Base-by-base conservation (phyloP, 192 early-diverging fungal genomes). In the Gigaspora rosea region DNA sequence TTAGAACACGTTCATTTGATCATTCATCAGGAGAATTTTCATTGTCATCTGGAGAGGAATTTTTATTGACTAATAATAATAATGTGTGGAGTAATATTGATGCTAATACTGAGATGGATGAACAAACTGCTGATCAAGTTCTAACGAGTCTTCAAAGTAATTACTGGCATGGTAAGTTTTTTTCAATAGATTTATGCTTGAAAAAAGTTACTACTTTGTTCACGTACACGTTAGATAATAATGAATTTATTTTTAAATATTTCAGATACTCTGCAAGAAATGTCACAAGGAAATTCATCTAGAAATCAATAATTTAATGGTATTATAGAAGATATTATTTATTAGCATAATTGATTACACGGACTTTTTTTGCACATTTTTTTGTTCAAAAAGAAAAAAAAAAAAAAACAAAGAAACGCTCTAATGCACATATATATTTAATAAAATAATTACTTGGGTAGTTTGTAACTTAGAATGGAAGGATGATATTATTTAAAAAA, bases 101-200 rank as follows among this genome's bases (percentile, higher is more conserved):
- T 61, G 57, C 71, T 35, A 78, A 74, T 59, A n/a, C 33, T 51
- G 78, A 78, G 22, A 78, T 78, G 78, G 71, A 78, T 35, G 78
- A 78, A 59, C 71, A 50, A 50, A 78, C 70, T n/a, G 78, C 78
- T 9, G 59, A 75, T 61, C 52, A 74, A n/a, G 11, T 78, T 15
- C 36, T 78, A 20, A 72, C 58, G 16, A 66, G 32, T 32, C 52
- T 78, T 32, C 69, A 78, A 33, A 73, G 59, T 52, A 73, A 73
- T 22, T 20, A 77, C 13, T 78, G 78, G 78, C 78, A 78, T 71
- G 71, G 78, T 78, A 78, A 74, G 72, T 16, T 8, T 13, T 51
- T 33, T n/a, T 67, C 51, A 9, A 35, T 71, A 6, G 10, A 11
- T 54, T 58, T 10, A 11, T 59, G 7, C 11, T 41, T 54, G 16